These are phyloP conservation scores for Pyrenochaeta sp. DNA, from an alignment of 2,329 filamentous ascomycete genomes.

Conservation along the genomic window DNA sequence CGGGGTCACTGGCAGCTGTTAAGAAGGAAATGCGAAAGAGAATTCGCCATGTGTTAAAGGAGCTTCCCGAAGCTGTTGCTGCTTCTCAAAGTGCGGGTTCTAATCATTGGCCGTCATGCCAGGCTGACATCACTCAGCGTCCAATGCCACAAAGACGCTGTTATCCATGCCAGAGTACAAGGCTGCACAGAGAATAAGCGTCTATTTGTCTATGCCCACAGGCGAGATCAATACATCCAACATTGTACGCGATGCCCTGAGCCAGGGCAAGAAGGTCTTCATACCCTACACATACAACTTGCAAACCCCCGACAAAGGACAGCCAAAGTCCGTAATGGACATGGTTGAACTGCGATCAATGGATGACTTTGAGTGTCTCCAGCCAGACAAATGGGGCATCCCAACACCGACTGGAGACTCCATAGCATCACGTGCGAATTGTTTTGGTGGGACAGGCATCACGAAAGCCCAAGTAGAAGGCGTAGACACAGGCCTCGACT, in stretches of 20 bases:
- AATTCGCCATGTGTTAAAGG: slow-evolving; percentile 73
- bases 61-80: slow-evolving; percentile 69
- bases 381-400: slow-evolving; percentile 90
- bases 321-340: slow-evolving; percentile 82
- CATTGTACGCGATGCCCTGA: slow-evolving; percentile 83
- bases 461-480: slow-evolving; percentile 46
- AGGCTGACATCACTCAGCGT: slow-evolving; percentile 60
- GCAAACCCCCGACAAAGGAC: slow-evolving; percentile 46
- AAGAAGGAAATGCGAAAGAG: slow-evolving; percentile 79
- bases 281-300: slow-evolving; percentile 85
- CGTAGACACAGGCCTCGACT: slow-evolving; percentile 68
- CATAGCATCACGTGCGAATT: slow-evolving; percentile 72
- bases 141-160: slow-evolving; percentile 70
- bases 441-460: slow-evolving; percentile 71
- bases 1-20: slow-evolving; percentile 65
- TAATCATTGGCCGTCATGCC: neutral
- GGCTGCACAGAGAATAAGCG: slow-evolving; percentile 76
- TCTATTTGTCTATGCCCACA: slow-evolving; percentile 92
- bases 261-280: slow-evolving; percentile 82
- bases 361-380: slow-evolving; percentile 79
- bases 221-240: slow-evolving; percentile 85
- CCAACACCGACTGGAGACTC: slow-evolving; percentile 78
- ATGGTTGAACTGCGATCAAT: slow-evolving; percentile 83
- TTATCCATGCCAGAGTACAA: slow-evolving; percentile 76
- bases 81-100: slow-evolving; percentile 72